Evolutionary conservation across 192 early-diverging fungal genomes (phyloP), one percentile per base, ranked within the genome.

Genomic region (Pilaira anomala): DNA sequence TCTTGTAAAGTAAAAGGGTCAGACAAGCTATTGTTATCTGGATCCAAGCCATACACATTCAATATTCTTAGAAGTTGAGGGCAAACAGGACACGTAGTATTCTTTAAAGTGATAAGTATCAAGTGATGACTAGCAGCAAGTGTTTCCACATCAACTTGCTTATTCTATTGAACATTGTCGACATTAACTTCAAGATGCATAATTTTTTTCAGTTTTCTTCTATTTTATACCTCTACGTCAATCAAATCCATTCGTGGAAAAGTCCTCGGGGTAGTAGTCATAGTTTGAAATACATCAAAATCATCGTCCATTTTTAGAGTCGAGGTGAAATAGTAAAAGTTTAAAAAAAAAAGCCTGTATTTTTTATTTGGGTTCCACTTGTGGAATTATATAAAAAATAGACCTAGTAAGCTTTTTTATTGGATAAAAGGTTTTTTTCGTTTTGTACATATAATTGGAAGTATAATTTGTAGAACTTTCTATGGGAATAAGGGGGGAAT

Each of bases 21-120:
- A 11, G 40, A 26, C 26, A 59, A 74, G n/a, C 40, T 49, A 3
- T 30, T 39, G 2, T 9, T 29, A 18, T 60, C 57, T 9, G 60
- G 65, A 22, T 57, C 62, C 29, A 69, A 12, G 11, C 73, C 68
- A 52, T 59, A 75, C 30, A 75, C 21, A 33, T 75, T 75, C 19
- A 75, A 48, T 33, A 75, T 55, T 24, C 49, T 57, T 8, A 75
- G 29, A 3, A 75, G 24, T 16, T 69, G 56, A 11, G 73, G 73
- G 28, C 73, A 70, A 39, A 66, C 59, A 4, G 62, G 62, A 24
- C 73, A 75, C 3, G 60, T 16, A 4, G 42, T 8, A 39, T 50
- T 63, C 25, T 69, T 75, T 3, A 75, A 8, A 1, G 68, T 66
- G 41, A 75, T 61, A 3, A 75, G 57, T 21, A 75, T 54, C 16